Percentiles rank a stretch among this genome's conserved stretches.
Evolutionary conservation across 139 green algal genomes (phyloP).

Genomic region (Micractinium sp.): DNA sequence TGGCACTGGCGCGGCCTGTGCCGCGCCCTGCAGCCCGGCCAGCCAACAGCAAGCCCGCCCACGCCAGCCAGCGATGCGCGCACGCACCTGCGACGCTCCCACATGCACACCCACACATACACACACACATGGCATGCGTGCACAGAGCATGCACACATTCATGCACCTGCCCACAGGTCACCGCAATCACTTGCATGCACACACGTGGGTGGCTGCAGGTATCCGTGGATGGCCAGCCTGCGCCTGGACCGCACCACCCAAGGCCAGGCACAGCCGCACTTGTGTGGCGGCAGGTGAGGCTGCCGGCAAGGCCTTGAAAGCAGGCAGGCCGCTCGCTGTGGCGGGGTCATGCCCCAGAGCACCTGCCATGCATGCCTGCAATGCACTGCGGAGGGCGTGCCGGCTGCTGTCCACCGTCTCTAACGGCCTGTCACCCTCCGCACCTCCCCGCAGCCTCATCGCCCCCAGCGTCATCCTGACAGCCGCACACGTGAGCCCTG

Average conservation of each 20-base stretch:
- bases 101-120: no score
- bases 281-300: not conserved
- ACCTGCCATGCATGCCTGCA: not conserved
- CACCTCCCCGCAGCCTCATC: conserved; percentile 1
- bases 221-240: not conserved
- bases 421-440: no score
- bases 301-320: not conserved
- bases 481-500: conserved; percentile 1
- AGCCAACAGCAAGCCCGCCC: no score
- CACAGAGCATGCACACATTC: no score
- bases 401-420: not conserved
- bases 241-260: not conserved
- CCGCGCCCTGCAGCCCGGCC: no score
- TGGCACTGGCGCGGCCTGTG: no score
- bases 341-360: not conserved
- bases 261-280: not conserved
- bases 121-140: no score
- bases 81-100: no score
- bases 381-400: not conserved
- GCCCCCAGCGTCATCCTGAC: not conserved
- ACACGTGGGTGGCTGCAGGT: no score
- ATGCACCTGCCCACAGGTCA: no score
- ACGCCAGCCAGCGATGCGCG: no score
- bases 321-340: not conserved
- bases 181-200: no score